These are phyloP conservation scores for Mucor irregularis DNA, from an alignment of 371 early-diverging fungal species.

Conservation along the genomic window DNA sequence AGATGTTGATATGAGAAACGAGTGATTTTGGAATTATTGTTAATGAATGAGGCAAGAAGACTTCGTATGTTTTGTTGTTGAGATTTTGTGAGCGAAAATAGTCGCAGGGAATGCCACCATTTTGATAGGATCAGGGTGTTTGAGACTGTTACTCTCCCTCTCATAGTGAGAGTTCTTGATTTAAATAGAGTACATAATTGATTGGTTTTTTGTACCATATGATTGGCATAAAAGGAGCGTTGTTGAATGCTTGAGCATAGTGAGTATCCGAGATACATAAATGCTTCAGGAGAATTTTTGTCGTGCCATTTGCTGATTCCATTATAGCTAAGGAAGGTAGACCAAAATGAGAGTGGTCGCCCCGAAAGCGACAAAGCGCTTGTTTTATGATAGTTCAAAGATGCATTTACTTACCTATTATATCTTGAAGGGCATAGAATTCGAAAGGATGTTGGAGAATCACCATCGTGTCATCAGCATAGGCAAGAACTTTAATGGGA, in stretches of 20 bases:
- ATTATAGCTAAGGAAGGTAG: neutral
- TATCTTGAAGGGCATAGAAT: neutral
- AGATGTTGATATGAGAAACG: too few relatives aligned
- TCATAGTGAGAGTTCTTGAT: too few relatives aligned
- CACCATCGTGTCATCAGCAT: slow-evolving; percentile 17
- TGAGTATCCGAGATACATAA: slow-evolving; percentile 9
- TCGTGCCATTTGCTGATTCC: slow-evolving; percentile 11
- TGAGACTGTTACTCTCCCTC: too few relatives aligned
- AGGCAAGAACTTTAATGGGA: slow-evolving; percentile 10
- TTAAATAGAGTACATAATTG: too few relatives aligned
- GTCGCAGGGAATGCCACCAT: too few relatives aligned
- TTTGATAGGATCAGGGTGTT: too few relatives aligned
- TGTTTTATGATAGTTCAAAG: neutral
- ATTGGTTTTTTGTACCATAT: too few relatives aligned
- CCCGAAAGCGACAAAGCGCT: slow-evolving; percentile 9
- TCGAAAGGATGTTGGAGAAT: neutral
- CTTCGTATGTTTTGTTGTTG: too few relatives aligned
- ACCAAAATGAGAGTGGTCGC: neutral
- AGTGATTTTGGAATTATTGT: too few relatives aligned
- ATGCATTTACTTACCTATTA: neutral
- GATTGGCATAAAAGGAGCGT: too few relatives aligned
- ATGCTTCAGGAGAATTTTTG: neutral
- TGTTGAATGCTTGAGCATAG: neutral
- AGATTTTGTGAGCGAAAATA: too few relatives aligned
- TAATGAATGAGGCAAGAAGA: too few relatives aligned